Base-by-base conservation (phyloP, 306 rosid genomes). In the Spatholobus suberectus region DNA sequence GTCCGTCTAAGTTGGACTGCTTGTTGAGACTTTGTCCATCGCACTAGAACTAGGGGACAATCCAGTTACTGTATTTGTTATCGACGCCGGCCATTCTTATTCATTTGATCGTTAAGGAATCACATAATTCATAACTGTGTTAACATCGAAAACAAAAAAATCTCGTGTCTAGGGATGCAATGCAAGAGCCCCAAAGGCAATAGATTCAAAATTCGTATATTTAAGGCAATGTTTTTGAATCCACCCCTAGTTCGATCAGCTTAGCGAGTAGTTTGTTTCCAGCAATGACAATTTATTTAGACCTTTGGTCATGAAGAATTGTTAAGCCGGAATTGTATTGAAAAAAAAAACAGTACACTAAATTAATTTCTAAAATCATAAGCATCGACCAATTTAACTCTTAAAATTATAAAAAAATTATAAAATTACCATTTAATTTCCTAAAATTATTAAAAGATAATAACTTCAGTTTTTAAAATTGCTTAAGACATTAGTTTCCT, bases 81-180 rank as follows among this genome's bases (percentile, higher is more conserved):
- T 24, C 10, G 0, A 26, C 12, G 83, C 83, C 83, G 83, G 83
- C 70, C 59, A 55, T 40, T 17, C 3, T 5, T 15, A 26, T 38
- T 76, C n/a, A n/a, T 41, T 38, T 20, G 43, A 35, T 24, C 20
- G 1, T 23, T 24, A 21, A 2, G 3, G n/a, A 41, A 40, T 61
- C 71, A 9, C 23, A 12, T 61, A 77, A 62, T 1, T 2, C 23
- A 12, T 61, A 77, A 62, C 0, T 2, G 8, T 14, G 18, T 46
- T 63, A 46, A 35, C 38, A 49, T 13, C 5, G 4, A 78, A 65
- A 49, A 78, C 26, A 49, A 49, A 51, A 66, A 73, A 29, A n/a
- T n/a, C 46, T 17, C 8, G 15, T 49, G 37, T 29, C 26, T 9
- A 51, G 75, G n/a, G 43, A 5, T 15, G 32, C 32, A 70, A 44